Evolutionary conservation across 2,329 filamentous ascomycete genomes (phyloP), one percentile per base, ranked within the genome.

Genomic region (Pezizomycotina sp.): DNA sequence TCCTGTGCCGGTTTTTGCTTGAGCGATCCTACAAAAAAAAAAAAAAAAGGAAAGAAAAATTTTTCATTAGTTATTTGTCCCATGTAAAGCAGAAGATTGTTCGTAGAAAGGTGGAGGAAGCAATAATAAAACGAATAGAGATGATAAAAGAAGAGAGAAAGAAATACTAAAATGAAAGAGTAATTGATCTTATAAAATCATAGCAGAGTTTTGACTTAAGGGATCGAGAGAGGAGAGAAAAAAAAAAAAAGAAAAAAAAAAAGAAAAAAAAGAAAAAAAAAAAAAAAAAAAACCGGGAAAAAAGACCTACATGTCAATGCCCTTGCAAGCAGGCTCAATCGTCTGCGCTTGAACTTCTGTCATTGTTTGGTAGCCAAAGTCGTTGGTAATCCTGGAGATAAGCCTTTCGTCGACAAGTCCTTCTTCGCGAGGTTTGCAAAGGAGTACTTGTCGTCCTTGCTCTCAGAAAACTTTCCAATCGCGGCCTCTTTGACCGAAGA

Each of bases 1-100:
- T 55, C 89, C 89, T 3, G 89, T 95, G 55, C 89, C 89, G 6
- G 89, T 98, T 61, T 81, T 92, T 42, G 89, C 89, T 62, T 95
- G 89, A 29, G 86, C 89, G 48, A 95, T 67, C 50, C 77, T 81
- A 52, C 43, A 38, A 36, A 52, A n/a, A n/a, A n/a, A n/a, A n/a
- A n/a, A n/a, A n/a, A n/a, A n/a, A n/a, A n/a, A n/a, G n/a, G n/a
- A n/a, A n/a, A n/a, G n/a, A n/a, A n/a, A n/a, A n/a, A n/a, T n/a
- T n/a, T 44, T 50, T 43, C 14, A 36, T 22, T 12, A 18, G 22
- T 31, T 20, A 16, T 16, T 29, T 2, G 16, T 40, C n/a, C n/a
- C n/a, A n/a, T n/a, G n/a, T n/a, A n/a, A n/a, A n/a, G n/a, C n/a
- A n/a, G n/a, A n/a, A n/a, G n/a, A n/a, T n/a, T n/a, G n/a, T n/a